Evolutionary conservation across 2,329 filamentous ascomycete species (phyloP), one percentile per base, ranked within the genome.

Genomic region (Periconia sp.): DNA sequence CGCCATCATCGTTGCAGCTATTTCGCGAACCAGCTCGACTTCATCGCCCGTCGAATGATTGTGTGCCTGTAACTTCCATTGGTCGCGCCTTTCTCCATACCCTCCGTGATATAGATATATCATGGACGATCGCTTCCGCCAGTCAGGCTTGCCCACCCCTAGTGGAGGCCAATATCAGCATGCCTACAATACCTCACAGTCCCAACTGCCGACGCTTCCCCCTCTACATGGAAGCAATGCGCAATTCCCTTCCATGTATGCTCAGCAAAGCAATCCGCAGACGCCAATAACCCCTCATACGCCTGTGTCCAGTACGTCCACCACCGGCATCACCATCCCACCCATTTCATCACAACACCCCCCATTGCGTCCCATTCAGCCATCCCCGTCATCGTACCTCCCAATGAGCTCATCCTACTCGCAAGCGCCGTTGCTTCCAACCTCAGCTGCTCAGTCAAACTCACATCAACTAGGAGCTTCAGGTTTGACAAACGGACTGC

Each of bases 91-190:
- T 58, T 53, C 59, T 55, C 58, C 57, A 57, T 58, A 58, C 44
- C 50, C 11, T 58, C 52, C 52, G 51, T 60, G 50, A 57, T 56
- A 57, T 53, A 41, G 45, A 20, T 30, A 53, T 60, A 67, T 63
- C 58, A 73, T 73, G 70, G 71, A 73, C 59, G 67, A 72, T 61
- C 70, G 66, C 61, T 72, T 65, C 61, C 70, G 69, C 63, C 70
- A 73, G 50, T 61, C 64, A 57, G 69, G 68, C 44, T 57, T 71
- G 41, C 59, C 62, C 18, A 59, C 53, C 41, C 56, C 59, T 37
- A 42, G 40, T 33, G 55, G 52, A 41, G 49, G 48, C 35, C 69
- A 68, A 60, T 72, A 71, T 53, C 66, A 69, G 53, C 67, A 66
- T 52, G 64, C 68, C 58, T 58, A 65, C 47, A 70, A 70, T 65